Percentiles rank a stretch among this genome's conserved stretches.
Conservation (phyloP, 495 filamentous ascomycete genomes). For the Lichina pygmaea region DNA sequence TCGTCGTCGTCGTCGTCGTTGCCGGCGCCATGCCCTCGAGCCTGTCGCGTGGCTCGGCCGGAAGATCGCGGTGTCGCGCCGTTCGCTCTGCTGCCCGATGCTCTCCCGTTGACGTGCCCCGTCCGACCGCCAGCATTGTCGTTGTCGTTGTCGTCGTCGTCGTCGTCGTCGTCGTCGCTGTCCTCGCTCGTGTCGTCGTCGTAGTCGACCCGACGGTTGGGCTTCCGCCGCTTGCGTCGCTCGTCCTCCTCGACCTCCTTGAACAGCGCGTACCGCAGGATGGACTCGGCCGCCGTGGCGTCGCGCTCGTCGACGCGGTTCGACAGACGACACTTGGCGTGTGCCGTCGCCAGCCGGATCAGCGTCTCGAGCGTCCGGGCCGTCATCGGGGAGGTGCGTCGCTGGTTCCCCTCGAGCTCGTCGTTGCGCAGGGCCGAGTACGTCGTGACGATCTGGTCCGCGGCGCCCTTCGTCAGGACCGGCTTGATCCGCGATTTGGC, state of each 20-base stretch:
- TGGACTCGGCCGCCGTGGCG: slow-evolving; percentile 64
- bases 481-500: slow-evolving; percentile 84
- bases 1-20: slow-evolving; percentile 14
- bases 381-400: slow-evolving; percentile 83
- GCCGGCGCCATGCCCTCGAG: slow-evolving; percentile 18
- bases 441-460: slow-evolving; percentile 74
- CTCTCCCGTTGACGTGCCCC: slow-evolving; percentile 7
- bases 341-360: slow-evolving; percentile 87
- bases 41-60: slow-evolving; percentile 19
- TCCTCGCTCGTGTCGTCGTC: slow-evolving; percentile 5
- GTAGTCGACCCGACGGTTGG: slow-evolving; percentile 11
- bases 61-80: slow-evolving; percentile 10
- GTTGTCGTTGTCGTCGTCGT: slow-evolving; percentile 10
- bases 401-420: slow-evolving; percentile 78
- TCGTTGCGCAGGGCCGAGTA: slow-evolving; percentile 91
- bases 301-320: slow-evolving; percentile 84
- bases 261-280: slow-evolving; percentile 88
- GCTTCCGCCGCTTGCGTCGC: slow-evolving; percentile 42
- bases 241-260: slow-evolving; percentile 87
- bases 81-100: slow-evolving; percentile 7
- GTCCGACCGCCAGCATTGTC: slow-evolving; percentile 18
- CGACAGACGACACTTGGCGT: slow-evolving; percentile 80
- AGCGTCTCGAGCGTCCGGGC: slow-evolving; percentile 92
- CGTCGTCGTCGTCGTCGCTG: slow-evolving; percentile 11
- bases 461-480: slow-evolving; percentile 71